A percentile compares a stretch with the other conserved stretches of the same genome.
phyloP scores from a whole-genome alignment of 2,329 filamentous ascomycete species.

The Fusarium odoratissimum region DNA sequence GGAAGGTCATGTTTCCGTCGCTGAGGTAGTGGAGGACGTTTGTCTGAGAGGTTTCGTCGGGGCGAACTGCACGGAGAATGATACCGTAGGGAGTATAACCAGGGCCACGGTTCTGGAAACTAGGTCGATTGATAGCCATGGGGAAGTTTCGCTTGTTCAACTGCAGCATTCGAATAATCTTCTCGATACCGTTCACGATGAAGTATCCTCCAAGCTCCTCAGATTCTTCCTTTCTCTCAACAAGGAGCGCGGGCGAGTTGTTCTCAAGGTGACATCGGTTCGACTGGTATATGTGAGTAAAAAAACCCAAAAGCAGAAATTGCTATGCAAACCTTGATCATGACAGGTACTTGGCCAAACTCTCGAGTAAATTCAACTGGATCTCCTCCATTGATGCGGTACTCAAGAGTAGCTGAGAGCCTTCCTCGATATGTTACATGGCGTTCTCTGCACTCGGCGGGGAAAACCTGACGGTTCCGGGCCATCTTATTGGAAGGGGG shows the following conservation, averaged over 20 bases:
- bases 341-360: constrained; percentile 89
- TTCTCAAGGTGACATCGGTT: constrained; percentile 92
- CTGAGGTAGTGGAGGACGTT: constrained; percentile 96
- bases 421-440: constrained; percentile 92
- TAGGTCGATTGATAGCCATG: constrained; percentile 91
- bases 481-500: constrained; percentile 87
- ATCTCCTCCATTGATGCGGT: constrained; percentile 86
- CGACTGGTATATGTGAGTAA: constrained; percentile 64
- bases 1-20: constrained; percentile 95
- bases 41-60: constrained; percentile 98
- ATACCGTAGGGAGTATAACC: constrained; percentile 92
- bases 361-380: constrained; percentile 86
- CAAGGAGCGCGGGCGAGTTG: constrained; percentile 83
- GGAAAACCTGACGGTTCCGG: constrained; percentile 85
- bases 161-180: constrained; percentile 92
- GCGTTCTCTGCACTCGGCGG: constrained; percentile 92
- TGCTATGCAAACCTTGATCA: constrained; percentile 78
- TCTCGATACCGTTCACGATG: constrained; percentile 97
- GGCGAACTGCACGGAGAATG: constrained; percentile 89
- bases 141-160: constrained; percentile 93
- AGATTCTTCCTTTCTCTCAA: constrained; percentile 90
- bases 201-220: constrained; percentile 98
- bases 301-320: not conserved
- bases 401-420: constrained; percentile 85
- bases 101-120: constrained; percentile 87